phyloP scores from a whole-genome alignment of 225 moss, liverwort and hornwort species.

The Ulota crispa region DNA sequence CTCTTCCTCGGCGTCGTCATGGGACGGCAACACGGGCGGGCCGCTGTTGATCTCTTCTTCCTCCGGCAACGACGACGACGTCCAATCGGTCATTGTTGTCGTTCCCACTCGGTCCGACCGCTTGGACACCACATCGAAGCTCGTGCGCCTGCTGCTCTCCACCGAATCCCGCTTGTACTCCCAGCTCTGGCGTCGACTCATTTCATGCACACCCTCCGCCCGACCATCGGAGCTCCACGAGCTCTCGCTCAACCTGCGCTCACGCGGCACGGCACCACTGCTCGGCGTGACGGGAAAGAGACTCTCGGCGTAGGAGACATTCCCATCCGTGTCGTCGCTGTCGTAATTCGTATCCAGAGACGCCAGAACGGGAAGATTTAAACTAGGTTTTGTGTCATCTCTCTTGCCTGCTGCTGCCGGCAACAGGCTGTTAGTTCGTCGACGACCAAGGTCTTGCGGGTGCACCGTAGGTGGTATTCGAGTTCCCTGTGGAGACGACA shows the following conservation, averaged over 20 bases:
- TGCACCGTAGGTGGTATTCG: conserved; percentile 12
- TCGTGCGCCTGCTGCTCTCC: conserved; percentile 30
- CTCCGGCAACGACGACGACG: conserved; percentile 55
- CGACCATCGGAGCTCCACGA: conserved; percentile 28
- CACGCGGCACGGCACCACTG: neutral
- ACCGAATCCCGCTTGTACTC: conserved; percentile 22
- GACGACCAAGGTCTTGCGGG: neutral
- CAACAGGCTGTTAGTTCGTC: neutral
- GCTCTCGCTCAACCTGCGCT: conserved; percentile 35
- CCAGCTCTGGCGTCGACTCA: conserved; percentile 25
- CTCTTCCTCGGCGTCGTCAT: conserved; percentile 82
- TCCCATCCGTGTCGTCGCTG: conserved; percentile 46
- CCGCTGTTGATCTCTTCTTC: conserved; percentile 65
- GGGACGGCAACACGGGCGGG: conserved; percentile 61
- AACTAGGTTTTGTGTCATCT: neutral
- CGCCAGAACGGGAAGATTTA: neutral
- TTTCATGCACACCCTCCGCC: neutral
- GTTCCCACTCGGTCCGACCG: conserved; percentile 13
- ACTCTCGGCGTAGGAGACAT: conserved; percentile 46
- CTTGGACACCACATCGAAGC: conserved; percentile 31
- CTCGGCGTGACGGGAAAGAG: conserved; percentile 46
- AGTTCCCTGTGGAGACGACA: conserved; percentile 21
- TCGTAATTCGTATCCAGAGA: conserved; percentile 21
- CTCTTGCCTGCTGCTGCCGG: neutral
- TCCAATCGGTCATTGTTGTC: conserved; percentile 46